Evolutionary conservation across 176 grass and related monocot genomes (phyloP).

Genomic region (Oryza glumipatula): DNA sequence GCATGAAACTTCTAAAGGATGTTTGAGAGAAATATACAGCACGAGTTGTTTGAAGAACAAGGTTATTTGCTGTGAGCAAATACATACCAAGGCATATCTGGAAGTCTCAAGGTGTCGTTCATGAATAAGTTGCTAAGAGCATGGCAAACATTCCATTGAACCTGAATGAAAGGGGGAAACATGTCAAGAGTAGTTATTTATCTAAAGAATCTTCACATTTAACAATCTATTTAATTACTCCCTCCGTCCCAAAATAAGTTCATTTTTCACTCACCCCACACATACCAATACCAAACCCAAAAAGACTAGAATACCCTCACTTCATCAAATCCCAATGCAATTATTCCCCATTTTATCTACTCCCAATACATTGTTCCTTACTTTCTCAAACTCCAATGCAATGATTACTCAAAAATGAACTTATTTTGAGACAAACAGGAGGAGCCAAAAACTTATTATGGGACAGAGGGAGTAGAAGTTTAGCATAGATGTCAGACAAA

Average conservation of each 20-base stretch:
- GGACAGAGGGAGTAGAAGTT: background rate
- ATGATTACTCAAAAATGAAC: no score
- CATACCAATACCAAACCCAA: no score
- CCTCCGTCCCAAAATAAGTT: no score
- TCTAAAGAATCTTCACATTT: constrained; percentile 20
- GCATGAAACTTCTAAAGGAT: background rate
- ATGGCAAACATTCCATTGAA: constrained; percentile 99
- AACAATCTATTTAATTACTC: constrained; percentile 5
- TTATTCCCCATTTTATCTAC: no score
- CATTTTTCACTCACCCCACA: no score
- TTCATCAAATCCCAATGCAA: no score
- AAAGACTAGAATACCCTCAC: no score
- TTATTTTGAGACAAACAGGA: no score
- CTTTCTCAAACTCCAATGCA: no score
- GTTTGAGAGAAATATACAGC: constrained; percentile 2
- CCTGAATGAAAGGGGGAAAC: constrained; percentile 57
- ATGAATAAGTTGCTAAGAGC: constrained; percentile 98
- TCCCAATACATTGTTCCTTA: no score
- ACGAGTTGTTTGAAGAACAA: background rate
- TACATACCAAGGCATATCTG: constrained; percentile 75
- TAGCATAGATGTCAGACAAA: constrained; percentile 2
- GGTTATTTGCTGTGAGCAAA: background rate
- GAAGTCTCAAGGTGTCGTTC: constrained; percentile 76
- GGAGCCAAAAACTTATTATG: no score
- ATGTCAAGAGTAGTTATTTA: constrained; percentile 37